A percentile compares a stretch with the other conserved stretches of the same genome.
Conservation (phyloP, 2,329 filamentous ascomycete species). For the Polytolypa hystricis region DNA sequence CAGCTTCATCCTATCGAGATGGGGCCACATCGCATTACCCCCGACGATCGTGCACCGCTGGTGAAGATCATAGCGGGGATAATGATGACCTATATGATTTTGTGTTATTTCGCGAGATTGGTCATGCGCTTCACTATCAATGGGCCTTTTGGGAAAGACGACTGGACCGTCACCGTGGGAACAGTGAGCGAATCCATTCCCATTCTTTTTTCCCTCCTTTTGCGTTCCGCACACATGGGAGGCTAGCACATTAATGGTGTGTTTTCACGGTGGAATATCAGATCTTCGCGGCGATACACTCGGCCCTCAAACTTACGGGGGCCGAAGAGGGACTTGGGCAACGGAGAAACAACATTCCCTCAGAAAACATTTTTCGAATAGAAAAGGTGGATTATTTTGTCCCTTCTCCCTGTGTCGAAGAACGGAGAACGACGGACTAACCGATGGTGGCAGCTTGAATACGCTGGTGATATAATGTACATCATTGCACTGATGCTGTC, state of each 20-base stretch:
- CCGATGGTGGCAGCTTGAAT: slow-evolving; percentile 6
- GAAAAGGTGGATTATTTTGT: slow-evolving; percentile 7
- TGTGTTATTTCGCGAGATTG: slow-evolving; percentile 11
- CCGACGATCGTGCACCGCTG: slow-evolving; percentile 10
- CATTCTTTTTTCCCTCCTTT: background rate
- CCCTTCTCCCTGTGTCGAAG: background rate
- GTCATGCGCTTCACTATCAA: slow-evolving; percentile 12
- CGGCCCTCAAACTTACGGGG: slow-evolving; percentile 10
- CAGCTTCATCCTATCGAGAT: too few relatives aligned
- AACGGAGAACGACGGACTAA: background rate
- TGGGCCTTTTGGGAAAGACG: slow-evolving; percentile 11
- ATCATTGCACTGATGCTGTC: slow-evolving; percentile 11
- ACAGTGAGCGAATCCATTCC: slow-evolving; percentile 5
- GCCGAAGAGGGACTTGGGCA: slow-evolving; percentile 10
- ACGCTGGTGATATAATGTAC: slow-evolving; percentile 11
- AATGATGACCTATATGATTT: slow-evolving; percentile 11
- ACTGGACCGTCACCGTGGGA: slow-evolving; percentile 11
- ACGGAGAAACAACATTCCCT: slow-evolving; percentile 3
- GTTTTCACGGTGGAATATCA: slow-evolving; percentile 2
- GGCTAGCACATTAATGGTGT: background rate
- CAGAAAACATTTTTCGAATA: slow-evolving; percentile 1
- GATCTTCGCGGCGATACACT: slow-evolving; percentile 10
- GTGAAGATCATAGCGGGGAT: slow-evolving; percentile 10
- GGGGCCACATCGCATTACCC: slow-evolving; percentile 9
- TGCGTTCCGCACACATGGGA: too few relatives aligned